Evolutionary conservation across 345 rosid species (phyloP), one percentile per base, ranked within the genome.

Genomic region (Luvunga scandens): DNA sequence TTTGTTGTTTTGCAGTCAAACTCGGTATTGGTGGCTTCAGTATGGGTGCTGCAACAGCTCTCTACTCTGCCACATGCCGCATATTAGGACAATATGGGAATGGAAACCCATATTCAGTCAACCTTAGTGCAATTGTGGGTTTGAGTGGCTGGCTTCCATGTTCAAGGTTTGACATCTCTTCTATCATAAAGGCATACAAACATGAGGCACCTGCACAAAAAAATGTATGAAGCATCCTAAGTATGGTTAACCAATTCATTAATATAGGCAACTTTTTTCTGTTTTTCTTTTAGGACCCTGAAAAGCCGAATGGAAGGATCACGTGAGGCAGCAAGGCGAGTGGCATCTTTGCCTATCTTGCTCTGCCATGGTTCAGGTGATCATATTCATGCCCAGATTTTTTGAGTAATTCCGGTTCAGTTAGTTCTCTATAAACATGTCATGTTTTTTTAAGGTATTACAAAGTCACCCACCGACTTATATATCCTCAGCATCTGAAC

Each of bases 1-100:
- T 55, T 69, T 34, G 33, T 21, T 76, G 24, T 64, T 36, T 33
- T 79, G 83, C 81, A 88, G 89, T 88, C 76, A 84, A 80, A 83
- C 84, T 88, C 74, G 95, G 93, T 60, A 81, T 92, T 57, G 94
- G 94, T 69, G 97, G 97, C 67, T 92, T 92, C 84, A 91, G 97
- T 71, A 91, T 92, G 93, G 95, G 95, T 79, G 92, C 95, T 69
- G 93, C 97, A 69, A 80, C 77, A 33, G 90, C 94, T 60, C 91
- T 91, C 38, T 84, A 89, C 84, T 91, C 94, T 65, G 89, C 91
- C 4, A 89, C 90, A 4, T 91, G 92, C 77, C 88, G 65, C 14
- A 72, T 81, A 75, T 84, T 88, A 75, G 90, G 94, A 34, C 87
- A 86, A 48, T 88, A 88, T 53, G 88, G 90, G 68, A 85, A 78